These are phyloP conservation scores for Lasiodiplodia theobromae DNA, from an alignment of 2,329 filamentous ascomycete genomes.

Conservation along the genomic window DNA sequence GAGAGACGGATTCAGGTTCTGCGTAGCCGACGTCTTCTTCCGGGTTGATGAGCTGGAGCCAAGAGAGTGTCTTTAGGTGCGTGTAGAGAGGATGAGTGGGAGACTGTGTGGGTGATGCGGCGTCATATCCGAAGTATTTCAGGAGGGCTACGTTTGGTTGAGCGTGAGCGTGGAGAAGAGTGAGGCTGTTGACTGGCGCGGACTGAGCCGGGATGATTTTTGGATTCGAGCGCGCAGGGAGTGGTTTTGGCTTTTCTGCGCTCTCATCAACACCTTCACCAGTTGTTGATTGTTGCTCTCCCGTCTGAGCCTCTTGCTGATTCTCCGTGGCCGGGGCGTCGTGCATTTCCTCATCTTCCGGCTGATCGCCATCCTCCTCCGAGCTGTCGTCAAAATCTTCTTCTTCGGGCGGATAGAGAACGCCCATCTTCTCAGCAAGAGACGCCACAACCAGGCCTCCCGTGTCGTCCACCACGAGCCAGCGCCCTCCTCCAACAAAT, in stretches of 20 bases:
- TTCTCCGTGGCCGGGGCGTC: constrained; percentile 24
- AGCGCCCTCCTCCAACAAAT: constrained; percentile 64
- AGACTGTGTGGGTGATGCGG: constrained; percentile 61
- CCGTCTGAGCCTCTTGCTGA: background rate
- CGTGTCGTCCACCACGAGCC: constrained; percentile 86
- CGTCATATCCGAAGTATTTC: constrained; percentile 88
- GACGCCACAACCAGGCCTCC: constrained; percentile 82
- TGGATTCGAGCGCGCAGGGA: constrained; percentile 35
- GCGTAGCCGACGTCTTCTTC: constrained; percentile 76
- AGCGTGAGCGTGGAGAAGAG: constrained; percentile 79
- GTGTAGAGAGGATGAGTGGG: constrained; percentile 78
- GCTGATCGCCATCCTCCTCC: constrained; percentile 37
- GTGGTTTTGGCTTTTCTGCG: constrained; percentile 1
- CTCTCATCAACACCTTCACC: background rate
- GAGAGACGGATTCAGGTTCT: constrained; percentile 65
- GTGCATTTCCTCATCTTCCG: constrained; percentile 15
- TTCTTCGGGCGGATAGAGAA: constrained; percentile 65
- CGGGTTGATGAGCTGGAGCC: constrained; percentile 88
- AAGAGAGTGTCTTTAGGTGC: constrained; percentile 84
- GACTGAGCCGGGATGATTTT: constrained; percentile 62
- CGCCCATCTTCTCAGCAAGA: constrained; percentile 87
- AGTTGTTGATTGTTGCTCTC: constrained; percentile 8
- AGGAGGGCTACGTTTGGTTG: constrained; percentile 89
- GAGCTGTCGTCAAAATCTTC: constrained; percentile 35
- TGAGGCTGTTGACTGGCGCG: constrained; percentile 76